Conservation (phyloP, 768 basidiomycete species). For the Sutorius australiensis region DNA sequence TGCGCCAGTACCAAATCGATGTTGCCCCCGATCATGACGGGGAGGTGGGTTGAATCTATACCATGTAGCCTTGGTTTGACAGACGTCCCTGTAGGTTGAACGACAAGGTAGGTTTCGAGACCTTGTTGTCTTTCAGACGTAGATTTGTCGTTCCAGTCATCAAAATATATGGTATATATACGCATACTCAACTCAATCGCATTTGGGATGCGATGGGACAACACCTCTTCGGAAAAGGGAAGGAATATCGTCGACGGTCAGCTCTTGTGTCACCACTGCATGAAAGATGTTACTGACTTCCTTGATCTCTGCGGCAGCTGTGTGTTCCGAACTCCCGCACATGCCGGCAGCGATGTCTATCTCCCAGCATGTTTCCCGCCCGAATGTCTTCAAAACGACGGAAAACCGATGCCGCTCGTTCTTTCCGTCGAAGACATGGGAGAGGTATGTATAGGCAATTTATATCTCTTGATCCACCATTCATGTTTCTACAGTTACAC, state of each 20-base stretch:
- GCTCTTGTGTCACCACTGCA: not conserved
- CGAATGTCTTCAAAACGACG: constrained; percentile 22
- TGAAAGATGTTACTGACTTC: not conserved
- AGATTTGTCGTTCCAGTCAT: constrained; percentile 32
- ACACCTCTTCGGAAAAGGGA: constrained; percentile 42
- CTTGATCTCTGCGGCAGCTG: constrained; percentile 36
- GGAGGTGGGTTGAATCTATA: constrained; percentile 17
- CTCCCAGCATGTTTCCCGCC: constrained; percentile 52
- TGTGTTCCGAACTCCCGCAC: constrained; percentile 37
- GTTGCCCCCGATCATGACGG: constrained; percentile 39
- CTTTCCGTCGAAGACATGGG: constrained; percentile 44
- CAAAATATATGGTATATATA: constrained; percentile 49
- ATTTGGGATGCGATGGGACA: constrained; percentile 46
- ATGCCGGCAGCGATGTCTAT: constrained; percentile 41
- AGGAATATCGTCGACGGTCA: constrained; percentile 53
- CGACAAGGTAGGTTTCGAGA: constrained; percentile 33
- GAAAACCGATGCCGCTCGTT: constrained; percentile 23
- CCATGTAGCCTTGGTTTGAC: not conserved
- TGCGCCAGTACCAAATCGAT: constrained; percentile 46
- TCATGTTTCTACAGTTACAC: constrained; percentile 41
- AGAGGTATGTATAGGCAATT: constrained; percentile 35
- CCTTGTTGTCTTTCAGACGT: not conserved
- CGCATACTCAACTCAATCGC: constrained; percentile 44
- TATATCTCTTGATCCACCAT: not conserved
- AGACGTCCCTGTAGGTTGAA: constrained; percentile 30